Evolutionary conservation across 169 alveolate genomes (phyloP).

Genomic region (Plasmodium fragile): DNA sequence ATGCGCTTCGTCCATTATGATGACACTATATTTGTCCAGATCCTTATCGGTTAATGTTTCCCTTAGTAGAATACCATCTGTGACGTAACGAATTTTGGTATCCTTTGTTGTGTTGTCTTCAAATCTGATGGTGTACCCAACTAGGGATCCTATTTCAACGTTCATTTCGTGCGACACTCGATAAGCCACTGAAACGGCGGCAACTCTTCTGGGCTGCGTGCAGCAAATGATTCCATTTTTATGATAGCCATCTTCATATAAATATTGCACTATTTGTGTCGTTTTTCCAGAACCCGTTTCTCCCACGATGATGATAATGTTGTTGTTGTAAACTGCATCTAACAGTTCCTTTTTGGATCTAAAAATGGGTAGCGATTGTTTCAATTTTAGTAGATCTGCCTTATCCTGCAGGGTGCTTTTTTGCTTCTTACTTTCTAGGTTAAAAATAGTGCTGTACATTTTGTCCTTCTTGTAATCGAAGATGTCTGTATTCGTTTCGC

Average conservation of each 20-base stretch:
- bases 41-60: constrained; percentile 99
- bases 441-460: constrained; percentile 79
- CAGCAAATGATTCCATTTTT: constrained; percentile 98
- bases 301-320: constrained; percentile 98
- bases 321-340: constrained; percentile 86
- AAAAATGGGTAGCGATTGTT: constrained; percentile 81
- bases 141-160: constrained; percentile 95
- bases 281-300: constrained; percentile 99
- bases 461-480: constrained; percentile 75
- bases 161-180: constrained; percentile 99
- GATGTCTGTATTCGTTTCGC: constrained; percentile 74
- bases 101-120: constrained; percentile 97
- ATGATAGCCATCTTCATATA: constrained; percentile 96
- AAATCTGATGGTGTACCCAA: constrained; percentile 99
- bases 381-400: constrained; percentile 36
- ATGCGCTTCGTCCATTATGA: constrained; percentile 99
- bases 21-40: constrained; percentile 96
- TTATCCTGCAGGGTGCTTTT: constrained; percentile 59
- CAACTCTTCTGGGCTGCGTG: constrained; percentile 99
- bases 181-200: constrained; percentile 99
- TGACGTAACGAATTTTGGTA: constrained; percentile 99
- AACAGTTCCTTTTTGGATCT: constrained; percentile 83
- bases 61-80: constrained; percentile 99
- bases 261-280: constrained; percentile 96
- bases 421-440: constrained; percentile 76